Conservation (phyloP, 1,139 yeast genomes). For the Pichia sp. region DNA sequence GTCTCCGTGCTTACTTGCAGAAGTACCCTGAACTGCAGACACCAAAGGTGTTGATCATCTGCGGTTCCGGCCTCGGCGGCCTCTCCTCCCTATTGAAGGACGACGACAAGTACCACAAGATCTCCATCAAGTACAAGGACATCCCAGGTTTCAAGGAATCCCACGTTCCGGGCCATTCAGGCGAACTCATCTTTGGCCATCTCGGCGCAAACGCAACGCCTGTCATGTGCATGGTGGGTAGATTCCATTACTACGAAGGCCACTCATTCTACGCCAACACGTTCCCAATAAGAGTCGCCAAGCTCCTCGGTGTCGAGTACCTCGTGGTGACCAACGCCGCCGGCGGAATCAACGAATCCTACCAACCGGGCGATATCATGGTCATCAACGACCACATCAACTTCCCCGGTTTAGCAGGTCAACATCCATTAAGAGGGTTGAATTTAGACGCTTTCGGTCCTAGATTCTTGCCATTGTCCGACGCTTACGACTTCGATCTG, state of each 20-base stretch:
- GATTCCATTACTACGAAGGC: slow-evolving; percentile 93
- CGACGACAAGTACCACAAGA: slow-evolving; percentile 26
- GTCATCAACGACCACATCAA: slow-evolving; percentile 85
- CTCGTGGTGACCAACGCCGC: slow-evolving; percentile 92
- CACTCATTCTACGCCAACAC: slow-evolving; percentile 77
- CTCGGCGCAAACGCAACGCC: slow-evolving; percentile 72
- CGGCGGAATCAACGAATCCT: slow-evolving; percentile 74
- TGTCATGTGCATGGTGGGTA: slow-evolving; percentile 91
- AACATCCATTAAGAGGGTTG: slow-evolving; percentile 86
- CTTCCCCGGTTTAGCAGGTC: slow-evolving; percentile 87
- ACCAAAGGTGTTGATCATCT: slow-evolving; percentile 75
- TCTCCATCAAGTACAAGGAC: slow-evolving; percentile 57
- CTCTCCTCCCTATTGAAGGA: slow-evolving; percentile 56
- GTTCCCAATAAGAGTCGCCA: slow-evolving; percentile 80
- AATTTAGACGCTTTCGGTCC: slow-evolving; percentile 81
- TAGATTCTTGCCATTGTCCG: slow-evolving; percentile 83
- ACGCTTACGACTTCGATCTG: slow-evolving; percentile 79
- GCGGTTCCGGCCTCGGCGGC: slow-evolving; percentile 96
- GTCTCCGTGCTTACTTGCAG: slow-evolving; percentile 2
- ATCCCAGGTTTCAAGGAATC: slow-evolving; percentile 83
- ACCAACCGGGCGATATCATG: slow-evolving; percentile 87
- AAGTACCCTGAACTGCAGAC: slow-evolving; percentile 11
- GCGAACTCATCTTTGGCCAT: slow-evolving; percentile 74
- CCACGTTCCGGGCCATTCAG: slow-evolving; percentile 90
- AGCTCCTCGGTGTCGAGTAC: slow-evolving; percentile 55